These are phyloP conservation scores for Cryphonectria radicalis DNA, from an alignment of 2,329 filamentous ascomycete genomes.

Conservation along the genomic window DNA sequence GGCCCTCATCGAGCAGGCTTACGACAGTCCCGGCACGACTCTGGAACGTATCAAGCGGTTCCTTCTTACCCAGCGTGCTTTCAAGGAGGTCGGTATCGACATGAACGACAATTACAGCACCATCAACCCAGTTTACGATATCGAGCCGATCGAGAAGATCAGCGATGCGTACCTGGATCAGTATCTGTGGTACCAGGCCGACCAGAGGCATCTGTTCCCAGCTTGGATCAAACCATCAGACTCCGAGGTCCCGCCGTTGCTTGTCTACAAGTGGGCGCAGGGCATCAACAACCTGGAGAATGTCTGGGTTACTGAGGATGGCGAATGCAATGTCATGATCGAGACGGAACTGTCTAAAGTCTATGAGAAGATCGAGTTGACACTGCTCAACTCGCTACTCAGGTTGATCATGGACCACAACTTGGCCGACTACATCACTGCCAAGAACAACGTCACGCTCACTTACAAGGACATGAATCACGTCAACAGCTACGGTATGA, in stretches of 20 bases:
- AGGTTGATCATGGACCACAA: conserved; percentile 99
- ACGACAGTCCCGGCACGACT: conserved; percentile 95
- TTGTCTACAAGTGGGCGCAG: conserved; percentile 99
- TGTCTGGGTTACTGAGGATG: conserved; percentile 92
- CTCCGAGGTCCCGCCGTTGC: conserved; percentile 90
- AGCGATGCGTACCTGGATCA: conserved; percentile 98
- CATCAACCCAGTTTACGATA: conserved; percentile 98
- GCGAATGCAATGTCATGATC: conserved; percentile 98
- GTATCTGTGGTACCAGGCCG: conserved; percentile 98
- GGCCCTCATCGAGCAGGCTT: conserved; percentile 95
- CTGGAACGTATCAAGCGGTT: conserved; percentile 97
- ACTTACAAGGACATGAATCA: conserved; percentile 99
- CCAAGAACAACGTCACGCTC: conserved; percentile 98
- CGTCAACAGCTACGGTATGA: conserved; percentile 98
- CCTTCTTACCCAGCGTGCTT: conserved; percentile 92
- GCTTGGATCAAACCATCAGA: conserved; percentile 99
- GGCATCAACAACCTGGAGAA: conserved; percentile 97
- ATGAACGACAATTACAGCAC: conserved; percentile 99
- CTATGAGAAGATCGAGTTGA: conserved; percentile 98
- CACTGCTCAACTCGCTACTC: conserved; percentile 88
- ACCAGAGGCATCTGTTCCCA: conserved; percentile 95
- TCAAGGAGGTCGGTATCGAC: conserved; percentile 99
- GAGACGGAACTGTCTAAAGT: conserved; percentile 99
- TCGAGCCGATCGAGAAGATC: conserved; percentile 99
- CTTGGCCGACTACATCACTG: conserved; percentile 96